These are phyloP conservation scores for Dentipellis fragilis DNA, from an alignment of 768 basidiomycete species.

Conservation along the genomic window DNA sequence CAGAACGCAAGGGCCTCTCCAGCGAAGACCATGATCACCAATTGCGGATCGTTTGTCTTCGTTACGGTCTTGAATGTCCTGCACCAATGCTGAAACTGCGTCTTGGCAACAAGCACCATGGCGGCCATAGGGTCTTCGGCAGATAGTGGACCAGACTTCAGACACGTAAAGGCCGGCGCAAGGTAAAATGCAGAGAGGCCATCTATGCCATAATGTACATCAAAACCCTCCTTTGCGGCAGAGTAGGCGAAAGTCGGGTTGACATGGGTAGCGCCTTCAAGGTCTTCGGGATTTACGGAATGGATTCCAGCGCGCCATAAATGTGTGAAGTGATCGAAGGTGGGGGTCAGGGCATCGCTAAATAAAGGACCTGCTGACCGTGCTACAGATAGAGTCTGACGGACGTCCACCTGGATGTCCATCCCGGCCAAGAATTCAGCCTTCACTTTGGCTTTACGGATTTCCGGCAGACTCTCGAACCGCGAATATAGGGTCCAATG, in stretches of 20 bases:
- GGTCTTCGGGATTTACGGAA: slow-evolving; percentile 12
- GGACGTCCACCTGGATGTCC: background rate
- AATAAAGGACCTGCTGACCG: slow-evolving; percentile 32
- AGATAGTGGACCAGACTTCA: slow-evolving; percentile 1
- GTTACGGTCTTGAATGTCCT: slow-evolving; percentile 15
- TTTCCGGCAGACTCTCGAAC: background rate
- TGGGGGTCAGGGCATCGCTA: slow-evolving; percentile 9
- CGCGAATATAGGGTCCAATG: slow-evolving; percentile 26
- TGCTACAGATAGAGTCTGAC: slow-evolving; percentile 7
- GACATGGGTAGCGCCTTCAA: slow-evolving; percentile 18
- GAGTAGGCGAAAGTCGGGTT: slow-evolving; percentile 42
- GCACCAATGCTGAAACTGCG: slow-evolving; percentile 29
- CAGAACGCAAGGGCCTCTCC: slow-evolving; percentile 33
- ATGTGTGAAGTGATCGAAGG: slow-evolving; percentile 17
- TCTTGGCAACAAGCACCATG: slow-evolving; percentile 20
- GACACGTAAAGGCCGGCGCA: slow-evolving; percentile 19
- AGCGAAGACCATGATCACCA: slow-evolving; percentile 18
- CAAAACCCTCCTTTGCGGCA: slow-evolving; percentile 26
- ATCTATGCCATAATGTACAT: slow-evolving; percentile 35
- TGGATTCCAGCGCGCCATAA: slow-evolving; percentile 37
- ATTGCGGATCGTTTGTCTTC: too few relatives aligned
- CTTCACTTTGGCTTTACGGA: background rate
- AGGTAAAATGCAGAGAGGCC: slow-evolving; percentile 34
- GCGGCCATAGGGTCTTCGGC: too few relatives aligned
- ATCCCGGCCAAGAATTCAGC: background rate